Conservation (phyloP, 345 rosid genomes). For the Citrus trifoliata region DNA sequence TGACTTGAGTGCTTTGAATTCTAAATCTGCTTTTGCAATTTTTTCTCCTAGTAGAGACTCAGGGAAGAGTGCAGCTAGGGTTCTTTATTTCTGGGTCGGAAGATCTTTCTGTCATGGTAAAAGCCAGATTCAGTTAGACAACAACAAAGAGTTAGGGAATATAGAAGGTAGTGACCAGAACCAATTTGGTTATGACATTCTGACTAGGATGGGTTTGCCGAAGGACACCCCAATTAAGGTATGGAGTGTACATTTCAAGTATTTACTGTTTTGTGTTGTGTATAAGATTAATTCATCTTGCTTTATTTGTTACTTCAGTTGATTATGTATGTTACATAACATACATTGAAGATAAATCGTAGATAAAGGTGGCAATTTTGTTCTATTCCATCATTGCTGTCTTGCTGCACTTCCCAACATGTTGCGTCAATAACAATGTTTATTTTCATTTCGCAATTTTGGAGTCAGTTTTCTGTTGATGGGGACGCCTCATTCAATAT, state of each 20-base stretch:
- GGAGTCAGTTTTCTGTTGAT: not conserved
- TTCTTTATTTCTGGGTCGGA: slow-evolving; percentile 86
- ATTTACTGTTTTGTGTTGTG: not conserved
- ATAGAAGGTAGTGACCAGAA: slow-evolving; percentile 54
- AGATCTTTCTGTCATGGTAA: slow-evolving; percentile 45
- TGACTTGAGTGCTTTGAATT: slow-evolving; percentile 43
- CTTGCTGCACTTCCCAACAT: not conserved
- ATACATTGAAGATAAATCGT: not conserved
- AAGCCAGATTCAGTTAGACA: slow-evolving; percentile 42
- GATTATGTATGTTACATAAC: not conserved
- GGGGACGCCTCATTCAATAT: not conserved
- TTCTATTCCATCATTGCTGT: not conserved
- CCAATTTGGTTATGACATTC: slow-evolving; percentile 51
- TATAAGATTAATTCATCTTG: not conserved
- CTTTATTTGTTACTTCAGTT: not conserved
- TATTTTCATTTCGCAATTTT: not conserved
- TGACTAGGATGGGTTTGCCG: slow-evolving; percentile 57
- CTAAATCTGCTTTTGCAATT: slow-evolving; percentile 63
- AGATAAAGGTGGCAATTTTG: not conserved
- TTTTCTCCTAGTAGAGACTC: slow-evolving; percentile 34
- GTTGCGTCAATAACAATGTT: not conserved
- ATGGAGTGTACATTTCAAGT: slow-evolving; percentile 13
- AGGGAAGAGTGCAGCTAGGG: slow-evolving; percentile 40
- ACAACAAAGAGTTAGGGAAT: slow-evolving; percentile 30
- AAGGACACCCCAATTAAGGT: slow-evolving; percentile 67